Evolutionary conservation across 257 asterid species (phyloP).

Genomic region (Scutellaria baicalensis): DNA sequence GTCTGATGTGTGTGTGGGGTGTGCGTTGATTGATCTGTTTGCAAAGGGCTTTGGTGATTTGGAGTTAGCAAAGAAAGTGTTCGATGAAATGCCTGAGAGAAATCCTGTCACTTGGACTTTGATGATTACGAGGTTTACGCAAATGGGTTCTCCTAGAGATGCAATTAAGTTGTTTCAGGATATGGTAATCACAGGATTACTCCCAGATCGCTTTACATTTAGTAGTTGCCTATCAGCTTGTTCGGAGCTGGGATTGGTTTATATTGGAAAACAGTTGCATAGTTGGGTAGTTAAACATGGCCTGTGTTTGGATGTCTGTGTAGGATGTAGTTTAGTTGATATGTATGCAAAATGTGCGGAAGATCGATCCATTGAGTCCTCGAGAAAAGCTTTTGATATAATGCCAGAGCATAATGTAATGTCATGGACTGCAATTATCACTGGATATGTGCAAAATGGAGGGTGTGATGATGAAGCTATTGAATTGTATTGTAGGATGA

Average conservation of each 20-base stretch:
- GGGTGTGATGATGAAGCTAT: constrained; percentile 51
- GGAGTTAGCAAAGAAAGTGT: constrained; percentile 54
- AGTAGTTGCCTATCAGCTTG: constrained; percentile 82
- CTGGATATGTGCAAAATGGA: constrained; percentile 66
- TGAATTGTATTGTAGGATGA: constrained; percentile 58
- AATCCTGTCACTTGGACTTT: constrained; percentile 82
- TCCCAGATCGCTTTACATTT: constrained; percentile 66
- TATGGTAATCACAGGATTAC: constrained; percentile 51
- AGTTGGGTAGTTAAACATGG: constrained; percentile 53
- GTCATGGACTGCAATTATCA: constrained; percentile 90
- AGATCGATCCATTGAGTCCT: constrained; percentile 50
- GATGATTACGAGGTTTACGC: constrained; percentile 74
- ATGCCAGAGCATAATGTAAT: constrained; percentile 79
- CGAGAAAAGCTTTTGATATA: constrained; percentile 67
- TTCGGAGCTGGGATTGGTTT: constrained; percentile 52
- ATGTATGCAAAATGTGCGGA: constrained; percentile 65
- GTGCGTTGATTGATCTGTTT: constrained; percentile 73
- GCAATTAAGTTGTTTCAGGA: constrained; percentile 49
- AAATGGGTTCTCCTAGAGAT: constrained; percentile 38
- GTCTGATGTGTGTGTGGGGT: constrained; percentile 83
- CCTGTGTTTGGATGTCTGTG: constrained; percentile 64
- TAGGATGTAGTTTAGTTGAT: constrained; percentile 88
- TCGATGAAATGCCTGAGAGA: constrained; percentile 67
- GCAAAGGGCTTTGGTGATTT: constrained; percentile 62
- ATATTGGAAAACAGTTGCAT: constrained; percentile 63